Evolutionary conservation across 164 flowering plant genomes (phyloP), one percentile per base, ranked within the genome.

Genomic region (Vitis labrusca): DNA sequence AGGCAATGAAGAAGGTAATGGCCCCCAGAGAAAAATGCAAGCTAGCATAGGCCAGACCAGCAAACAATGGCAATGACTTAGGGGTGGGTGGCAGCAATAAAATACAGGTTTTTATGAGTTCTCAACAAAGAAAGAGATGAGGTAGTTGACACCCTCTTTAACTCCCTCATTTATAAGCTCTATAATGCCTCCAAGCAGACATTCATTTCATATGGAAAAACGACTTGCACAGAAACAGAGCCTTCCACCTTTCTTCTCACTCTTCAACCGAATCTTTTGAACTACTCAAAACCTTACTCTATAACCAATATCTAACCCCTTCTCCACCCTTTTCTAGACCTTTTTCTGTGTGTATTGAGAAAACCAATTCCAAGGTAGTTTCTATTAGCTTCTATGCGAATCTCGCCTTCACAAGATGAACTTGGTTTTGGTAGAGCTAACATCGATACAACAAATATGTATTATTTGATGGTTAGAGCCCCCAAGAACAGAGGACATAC

Each of bases 41-140:
- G 44, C 44, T 37, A 37, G 44, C 44, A 37, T 37, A 37, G 44
- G 68, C 57, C 49, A 52, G 6, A 55, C 71, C 10, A 58, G 63
- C 53, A 32, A 32, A 49, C 50, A n/a, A 50, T 16, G 49, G 13
- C 16, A 12, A 37, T 37, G 44, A 37, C 44, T 37, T 37, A 37
- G 44, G 50, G 73, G 78, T 75, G 68, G 78, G 78, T 75, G 71
- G 65, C 57, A 67, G 72, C 65, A 76, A 76, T 69, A 62, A 77
- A 73, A 65, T 59, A 66, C 32, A 47, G 61, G 55, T 66, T 61
- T 55, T 68, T 67, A 66, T 69, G 14, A 74, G 16, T 50, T 69
- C 19, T 50, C 2, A 52, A 59, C 29, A 44, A 16, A 77, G 59
- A 44, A 56, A 71, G 75, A 64, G 66, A 74, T 62, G 74, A 60